A percentile compares a stretch with the other conserved stretches of the same genome.
Evolutionary conservation across 1,284 basidiomycete genomes (phyloP).

Genomic region (Boletus semigastroideus): DNA sequence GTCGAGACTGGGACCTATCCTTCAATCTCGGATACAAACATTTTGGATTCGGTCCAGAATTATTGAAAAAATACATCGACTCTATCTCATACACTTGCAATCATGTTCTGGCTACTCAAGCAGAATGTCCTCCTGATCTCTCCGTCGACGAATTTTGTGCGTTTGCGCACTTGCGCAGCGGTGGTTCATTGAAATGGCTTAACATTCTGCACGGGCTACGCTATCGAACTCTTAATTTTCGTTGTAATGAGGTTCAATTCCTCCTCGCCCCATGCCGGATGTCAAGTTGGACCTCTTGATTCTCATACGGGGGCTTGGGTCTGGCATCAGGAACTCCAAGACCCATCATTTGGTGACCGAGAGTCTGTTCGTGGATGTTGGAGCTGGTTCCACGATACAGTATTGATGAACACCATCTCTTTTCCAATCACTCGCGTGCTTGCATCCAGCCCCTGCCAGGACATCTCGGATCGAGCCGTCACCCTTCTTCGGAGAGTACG

Average conservation of each 20-base stretch:
- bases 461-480: not conserved
- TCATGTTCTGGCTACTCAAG: constrained; percentile 39
- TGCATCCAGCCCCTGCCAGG: constrained; percentile 13
- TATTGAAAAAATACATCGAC: not conserved
- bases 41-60: too few relatives aligned
- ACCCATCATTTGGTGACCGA: constrained; percentile 30
- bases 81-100: constrained; percentile 41
- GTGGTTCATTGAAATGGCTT: constrained; percentile 46
- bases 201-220: constrained; percentile 46
- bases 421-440: constrained; percentile 31
- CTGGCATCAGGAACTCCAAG: constrained; percentile 36
- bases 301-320: constrained; percentile 8
- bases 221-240: constrained; percentile 37
- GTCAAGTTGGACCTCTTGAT: constrained; percentile 38
- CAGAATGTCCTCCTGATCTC: constrained; percentile 33
- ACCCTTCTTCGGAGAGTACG: constrained; percentile 34
- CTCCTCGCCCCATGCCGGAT: constrained; percentile 42
- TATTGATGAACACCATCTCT: not conserved
- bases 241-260: constrained; percentile 35
- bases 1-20: not conserved
- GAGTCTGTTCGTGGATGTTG: not conserved
- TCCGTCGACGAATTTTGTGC: constrained; percentile 43
- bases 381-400: not conserved
- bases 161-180: constrained; percentile 43
- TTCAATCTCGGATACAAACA: not conserved